A percentile compares a stretch with the other conserved stretches of the same genome.
phyloP scores from a whole-genome alignment of 2,329 filamentous ascomycete species.

The Penicillium janthinellum region DNA sequence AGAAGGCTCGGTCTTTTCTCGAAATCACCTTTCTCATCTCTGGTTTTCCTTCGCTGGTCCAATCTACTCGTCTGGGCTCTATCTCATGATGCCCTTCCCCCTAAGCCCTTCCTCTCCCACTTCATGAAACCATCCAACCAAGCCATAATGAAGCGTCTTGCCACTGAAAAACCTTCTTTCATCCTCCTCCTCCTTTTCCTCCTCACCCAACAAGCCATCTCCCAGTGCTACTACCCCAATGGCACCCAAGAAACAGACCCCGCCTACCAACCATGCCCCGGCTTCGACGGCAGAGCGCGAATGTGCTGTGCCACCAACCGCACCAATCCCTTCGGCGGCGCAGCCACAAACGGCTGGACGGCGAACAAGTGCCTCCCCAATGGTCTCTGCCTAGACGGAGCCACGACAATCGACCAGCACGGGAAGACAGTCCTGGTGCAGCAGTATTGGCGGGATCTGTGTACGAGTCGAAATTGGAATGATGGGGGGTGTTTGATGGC shows the following conservation, averaged over 20 bases:
- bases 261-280: background rate
- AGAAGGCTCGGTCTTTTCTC: background rate
- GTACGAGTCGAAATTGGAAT: constrained; percentile 1
- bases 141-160: background rate
- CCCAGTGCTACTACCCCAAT: background rate
- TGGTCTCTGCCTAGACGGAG: background rate
- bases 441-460: constrained; percentile 1
- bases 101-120: background rate
- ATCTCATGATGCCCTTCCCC: background rate
- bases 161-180: background rate
- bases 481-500: background rate
- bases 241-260: background rate
- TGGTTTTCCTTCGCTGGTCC: background rate
- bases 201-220: background rate
- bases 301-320: constrained; percentile 4
- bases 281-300: background rate
- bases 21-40: background rate
- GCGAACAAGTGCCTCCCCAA: constrained; percentile 1
- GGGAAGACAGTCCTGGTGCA: background rate
- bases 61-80: background rate
- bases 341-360: background rate
- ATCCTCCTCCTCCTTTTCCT: background rate
- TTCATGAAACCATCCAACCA: background rate
- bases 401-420: background rate
- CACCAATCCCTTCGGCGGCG: background rate